Percentiles rank a stretch among this genome's conserved stretches.
phyloP scores from a whole-genome alignment of 345 rosid species.

The Euphorbia tirucalli region DNA sequence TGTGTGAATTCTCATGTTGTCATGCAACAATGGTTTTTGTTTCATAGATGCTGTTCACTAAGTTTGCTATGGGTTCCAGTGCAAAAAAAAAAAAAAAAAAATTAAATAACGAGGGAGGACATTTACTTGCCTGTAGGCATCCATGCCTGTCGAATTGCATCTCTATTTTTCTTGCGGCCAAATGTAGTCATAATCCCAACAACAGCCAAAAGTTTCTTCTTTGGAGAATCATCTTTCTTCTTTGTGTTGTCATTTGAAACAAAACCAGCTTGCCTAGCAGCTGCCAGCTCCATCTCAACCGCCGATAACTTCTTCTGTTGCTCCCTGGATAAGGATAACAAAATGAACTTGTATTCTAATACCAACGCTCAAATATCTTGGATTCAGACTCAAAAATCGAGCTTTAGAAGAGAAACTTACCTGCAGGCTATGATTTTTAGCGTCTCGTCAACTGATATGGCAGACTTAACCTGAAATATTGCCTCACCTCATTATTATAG shows the following conservation, averaged over 20 bases:
- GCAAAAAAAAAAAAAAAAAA: no score
- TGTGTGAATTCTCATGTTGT: no score
- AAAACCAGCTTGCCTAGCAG: slow-evolving; percentile 68
- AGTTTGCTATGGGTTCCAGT: background rate
- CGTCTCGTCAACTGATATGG: slow-evolving; percentile 84
- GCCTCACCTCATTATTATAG: background rate
- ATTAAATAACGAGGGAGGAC: background rate
- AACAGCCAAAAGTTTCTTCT: slow-evolving; percentile 66
- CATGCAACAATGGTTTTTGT: background rate
- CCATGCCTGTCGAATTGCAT: slow-evolving; percentile 91
- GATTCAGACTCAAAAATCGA: slow-evolving; percentile 3
- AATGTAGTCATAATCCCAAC: slow-evolving; percentile 70
- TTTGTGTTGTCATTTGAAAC: slow-evolving; percentile 35
- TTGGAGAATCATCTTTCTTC: slow-evolving; percentile 30
- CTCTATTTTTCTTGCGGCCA: slow-evolving; percentile 72
- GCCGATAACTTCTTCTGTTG: slow-evolving; percentile 71
- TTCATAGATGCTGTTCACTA: background rate
- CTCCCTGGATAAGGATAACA: slow-evolving; percentile 48
- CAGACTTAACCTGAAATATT: slow-evolving; percentile 65
- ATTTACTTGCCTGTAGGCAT: slow-evolving; percentile 50
- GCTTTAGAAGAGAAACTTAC: slow-evolving; percentile 29
- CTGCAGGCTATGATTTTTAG: slow-evolving; percentile 88
- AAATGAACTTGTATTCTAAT: slow-evolving; percentile 10
- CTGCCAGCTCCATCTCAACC: slow-evolving; percentile 64
- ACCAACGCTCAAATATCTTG: background rate